Conservation (phyloP, 1,284 basidiomycete species). For the Ceratobasidium sp. region DNA sequence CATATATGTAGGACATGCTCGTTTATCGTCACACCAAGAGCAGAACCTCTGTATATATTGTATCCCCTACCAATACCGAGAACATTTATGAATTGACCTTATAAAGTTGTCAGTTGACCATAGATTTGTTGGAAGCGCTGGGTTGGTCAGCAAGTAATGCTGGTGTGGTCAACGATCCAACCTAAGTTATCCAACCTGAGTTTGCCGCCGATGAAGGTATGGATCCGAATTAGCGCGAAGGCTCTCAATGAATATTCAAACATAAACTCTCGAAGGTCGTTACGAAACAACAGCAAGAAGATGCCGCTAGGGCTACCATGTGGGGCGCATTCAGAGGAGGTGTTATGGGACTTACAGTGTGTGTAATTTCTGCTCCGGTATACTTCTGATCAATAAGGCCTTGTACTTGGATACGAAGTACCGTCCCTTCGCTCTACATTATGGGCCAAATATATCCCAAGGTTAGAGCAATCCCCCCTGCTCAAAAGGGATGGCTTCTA, state of each 20-base stretch:
- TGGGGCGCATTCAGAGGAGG: slow-evolving; percentile 42
- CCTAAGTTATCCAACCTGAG: neutral
- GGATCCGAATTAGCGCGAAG: neutral
- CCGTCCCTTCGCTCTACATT: slow-evolving; percentile 10
- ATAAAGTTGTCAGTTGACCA: no score
- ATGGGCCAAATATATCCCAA: slow-evolving; percentile 21
- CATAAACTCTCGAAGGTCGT: slow-evolving; percentile 12
- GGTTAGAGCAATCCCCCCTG: slow-evolving; percentile 23
- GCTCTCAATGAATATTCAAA: neutral
- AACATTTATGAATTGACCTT: no score
- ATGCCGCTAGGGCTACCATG: slow-evolving; percentile 36
- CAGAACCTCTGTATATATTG: no score
- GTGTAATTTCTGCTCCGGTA: neutral
- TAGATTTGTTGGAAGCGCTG: no score
- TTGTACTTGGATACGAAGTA: neutral
- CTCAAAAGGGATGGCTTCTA: slow-evolving; percentile 23
- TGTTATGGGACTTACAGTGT: slow-evolving; percentile 27
- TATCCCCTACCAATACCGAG: no score
- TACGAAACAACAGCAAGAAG: slow-evolving; percentile 38
- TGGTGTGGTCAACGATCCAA: no score
- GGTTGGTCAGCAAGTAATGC: no score
- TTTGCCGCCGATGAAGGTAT: slow-evolving; percentile 13
- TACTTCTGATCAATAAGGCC: neutral
- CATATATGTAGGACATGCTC: no score
- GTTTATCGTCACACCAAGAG: no score